phyloP scores from a whole-genome alignment of 495 filamentous ascomycete genomes.

The Penicillium riverlandense region DNA sequence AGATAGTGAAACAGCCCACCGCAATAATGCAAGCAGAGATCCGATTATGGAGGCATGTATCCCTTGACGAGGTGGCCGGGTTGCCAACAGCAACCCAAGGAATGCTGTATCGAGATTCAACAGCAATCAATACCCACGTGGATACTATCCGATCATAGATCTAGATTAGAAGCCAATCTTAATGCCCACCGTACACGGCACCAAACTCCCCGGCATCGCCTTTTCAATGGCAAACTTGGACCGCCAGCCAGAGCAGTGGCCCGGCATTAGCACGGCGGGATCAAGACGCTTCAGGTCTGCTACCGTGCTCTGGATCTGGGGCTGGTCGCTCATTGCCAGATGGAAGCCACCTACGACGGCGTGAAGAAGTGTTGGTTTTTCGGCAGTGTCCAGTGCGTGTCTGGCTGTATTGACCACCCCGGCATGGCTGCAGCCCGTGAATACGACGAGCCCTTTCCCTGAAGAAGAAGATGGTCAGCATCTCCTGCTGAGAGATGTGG shows the following conservation, averaged over 20 bases:
- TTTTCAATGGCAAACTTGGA: slow-evolving; percentile 55
- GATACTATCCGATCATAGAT: slow-evolving; percentile 6
- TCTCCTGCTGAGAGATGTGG: neutral
- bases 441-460: slow-evolving; percentile 52
- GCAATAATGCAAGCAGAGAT: no score
- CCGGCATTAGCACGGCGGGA: slow-evolving; percentile 48
- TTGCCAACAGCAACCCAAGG: slow-evolving; percentile 1
- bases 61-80: no score
- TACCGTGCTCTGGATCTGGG: slow-evolving; percentile 40
- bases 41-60: no score
- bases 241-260: slow-evolving; percentile 57
- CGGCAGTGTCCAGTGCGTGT: slow-evolving; percentile 39
- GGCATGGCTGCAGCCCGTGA: slow-evolving; percentile 57
- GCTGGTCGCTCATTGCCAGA: slow-evolving; percentile 41
- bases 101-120: neutral
- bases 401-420: slow-evolving; percentile 51
- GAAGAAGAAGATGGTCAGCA: slow-evolving; percentile 2
- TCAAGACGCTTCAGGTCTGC: slow-evolving; percentile 45
- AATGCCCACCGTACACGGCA: slow-evolving; percentile 50
- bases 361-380: slow-evolving; percentile 38
- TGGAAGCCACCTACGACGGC: slow-evolving; percentile 56
- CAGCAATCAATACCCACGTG: neutral
- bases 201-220: slow-evolving; percentile 46
- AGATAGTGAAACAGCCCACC: no score
- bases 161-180: slow-evolving; percentile 39